These are phyloP conservation scores for Scleroderma bovista DNA, from an alignment of 768 basidiomycete species.

Conservation along the genomic window DNA sequence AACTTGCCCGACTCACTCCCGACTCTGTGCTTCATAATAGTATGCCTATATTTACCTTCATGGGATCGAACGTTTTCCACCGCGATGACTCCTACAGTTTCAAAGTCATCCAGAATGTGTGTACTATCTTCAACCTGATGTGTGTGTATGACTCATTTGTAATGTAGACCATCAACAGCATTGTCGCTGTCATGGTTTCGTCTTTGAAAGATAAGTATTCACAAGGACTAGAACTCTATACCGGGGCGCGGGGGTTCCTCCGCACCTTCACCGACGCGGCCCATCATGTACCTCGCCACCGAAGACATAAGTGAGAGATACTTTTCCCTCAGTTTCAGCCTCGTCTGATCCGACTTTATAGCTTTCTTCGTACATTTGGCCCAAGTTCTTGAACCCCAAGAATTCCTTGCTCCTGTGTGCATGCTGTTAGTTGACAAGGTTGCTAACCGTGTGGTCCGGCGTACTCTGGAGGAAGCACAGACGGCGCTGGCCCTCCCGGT, in stretches of 20 bases:
- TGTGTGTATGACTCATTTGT: background rate
- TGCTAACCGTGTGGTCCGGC: constrained; percentile 62
- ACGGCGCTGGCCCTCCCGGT: constrained; percentile 61
- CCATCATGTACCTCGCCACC: constrained; percentile 87
- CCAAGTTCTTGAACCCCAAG: constrained; percentile 69
- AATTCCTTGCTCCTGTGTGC: constrained; percentile 77
- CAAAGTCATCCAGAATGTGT: constrained; percentile 87
- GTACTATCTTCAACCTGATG: constrained; percentile 3
- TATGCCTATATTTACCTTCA: constrained; percentile 99
- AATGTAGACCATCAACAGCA: constrained; percentile 80
- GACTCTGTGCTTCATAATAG: constrained; percentile 91
- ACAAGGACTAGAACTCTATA: constrained; percentile 53
- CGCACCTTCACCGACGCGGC: constrained; percentile 92
- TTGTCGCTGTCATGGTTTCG: constrained; percentile 88
- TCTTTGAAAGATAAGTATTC: constrained; percentile 61
- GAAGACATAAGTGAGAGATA: constrained; percentile 70
- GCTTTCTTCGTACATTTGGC: constrained; percentile 89
- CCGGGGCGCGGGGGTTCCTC: constrained; percentile 74
- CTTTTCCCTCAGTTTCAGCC: background rate
- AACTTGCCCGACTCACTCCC: constrained; percentile 75
- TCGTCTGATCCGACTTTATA: constrained; percentile 24
- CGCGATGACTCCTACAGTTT: constrained; percentile 95
- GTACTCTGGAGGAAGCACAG: constrained; percentile 52
- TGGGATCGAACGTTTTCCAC: constrained; percentile 98
- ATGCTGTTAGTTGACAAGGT: constrained; percentile 83